Percentiles rank a stretch among this genome's conserved stretches.
Evolutionary conservation across 2,329 filamentous ascomycete species (phyloP).

Genomic region (Fusarium sp.): DNA sequence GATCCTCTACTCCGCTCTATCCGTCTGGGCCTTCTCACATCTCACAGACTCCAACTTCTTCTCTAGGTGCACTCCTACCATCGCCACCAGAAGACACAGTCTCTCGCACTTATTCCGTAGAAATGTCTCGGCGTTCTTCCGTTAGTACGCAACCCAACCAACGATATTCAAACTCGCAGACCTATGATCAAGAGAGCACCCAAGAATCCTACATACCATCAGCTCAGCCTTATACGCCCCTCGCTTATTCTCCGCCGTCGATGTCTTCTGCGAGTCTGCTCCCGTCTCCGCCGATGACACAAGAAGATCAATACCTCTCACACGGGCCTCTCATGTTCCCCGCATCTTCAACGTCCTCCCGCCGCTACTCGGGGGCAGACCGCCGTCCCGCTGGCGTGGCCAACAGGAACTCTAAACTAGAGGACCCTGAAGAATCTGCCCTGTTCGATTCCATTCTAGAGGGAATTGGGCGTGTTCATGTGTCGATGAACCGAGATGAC

Average conservation of each 20-base stretch:
- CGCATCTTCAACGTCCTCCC: slow-evolving; percentile 5
- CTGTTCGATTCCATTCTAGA: slow-evolving; percentile 50
- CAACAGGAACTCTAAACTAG: neutral
- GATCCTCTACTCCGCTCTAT: slow-evolving; percentile 2
- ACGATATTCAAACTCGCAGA: neutral
- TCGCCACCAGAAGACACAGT: slow-evolving; percentile 22
- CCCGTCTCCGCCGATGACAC: slow-evolving; percentile 38
- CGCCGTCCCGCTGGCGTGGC: neutral
- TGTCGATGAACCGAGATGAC: slow-evolving; percentile 51
- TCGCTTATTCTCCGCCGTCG: slow-evolving; percentile 21
- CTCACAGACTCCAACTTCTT: slow-evolving; percentile 25
- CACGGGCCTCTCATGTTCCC: slow-evolving; percentile 12
- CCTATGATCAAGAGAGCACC: slow-evolving; percentile 1
- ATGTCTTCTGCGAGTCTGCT: slow-evolving; percentile 32
- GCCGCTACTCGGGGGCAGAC: neutral
- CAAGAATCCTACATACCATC: slow-evolving; percentile 34
- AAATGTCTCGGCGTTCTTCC: neutral
- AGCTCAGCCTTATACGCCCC: slow-evolving; percentile 35
- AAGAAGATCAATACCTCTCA: slow-evolving; percentile 16
- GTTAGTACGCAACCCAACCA: neutral
- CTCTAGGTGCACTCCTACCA: slow-evolving; percentile 12
- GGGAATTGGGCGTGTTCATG: slow-evolving; percentile 48
- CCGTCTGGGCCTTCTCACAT: slow-evolving; percentile 16
- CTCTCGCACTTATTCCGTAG: neutral
- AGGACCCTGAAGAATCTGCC: slow-evolving; percentile 43